Conservation (phyloP, 2,329 filamentous ascomycete species). For the Alternaria metachromatica region DNA sequence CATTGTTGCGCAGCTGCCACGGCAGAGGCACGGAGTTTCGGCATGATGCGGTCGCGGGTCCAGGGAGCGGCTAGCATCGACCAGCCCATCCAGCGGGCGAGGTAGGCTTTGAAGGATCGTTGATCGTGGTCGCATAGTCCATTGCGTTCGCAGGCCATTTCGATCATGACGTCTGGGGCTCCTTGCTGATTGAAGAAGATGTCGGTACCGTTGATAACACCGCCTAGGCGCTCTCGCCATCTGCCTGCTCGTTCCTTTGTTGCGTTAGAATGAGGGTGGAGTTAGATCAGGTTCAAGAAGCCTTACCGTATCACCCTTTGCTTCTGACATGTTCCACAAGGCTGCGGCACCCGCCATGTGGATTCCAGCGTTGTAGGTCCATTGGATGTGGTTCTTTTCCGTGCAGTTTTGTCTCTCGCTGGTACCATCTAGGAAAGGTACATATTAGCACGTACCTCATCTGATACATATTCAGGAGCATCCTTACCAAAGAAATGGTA, state of each 20-base stretch:
- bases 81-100: conserved; percentile 51
- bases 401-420: conserved; percentile 53
- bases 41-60: conserved; percentile 52
- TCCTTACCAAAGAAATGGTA: conserved; percentile 49
- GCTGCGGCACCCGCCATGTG: conserved; percentile 54
- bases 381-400: conserved; percentile 52
- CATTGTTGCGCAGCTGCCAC: conserved; percentile 62
- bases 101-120: conserved; percentile 53
- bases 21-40: conserved; percentile 61
- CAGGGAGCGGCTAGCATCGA: conserved; percentile 47
- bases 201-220: conserved; percentile 44
- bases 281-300: background rate
- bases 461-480: background rate
- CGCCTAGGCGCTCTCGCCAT: conserved; percentile 34
- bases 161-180: conserved; percentile 50
- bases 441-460: background rate
- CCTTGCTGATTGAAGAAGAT: conserved; percentile 57
- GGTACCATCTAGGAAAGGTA: conserved; percentile 40
- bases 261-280: background rate
- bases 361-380: conserved; percentile 55
- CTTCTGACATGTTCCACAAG: conserved; percentile 55
- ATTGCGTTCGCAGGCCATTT: conserved; percentile 54
- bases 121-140: conserved; percentile 56
- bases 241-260: conserved; percentile 19
- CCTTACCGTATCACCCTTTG: conserved; percentile 33